phyloP scores from a whole-genome alignment of 768 basidiomycete species.

The Rhodotorula taiwanensis region DNA sequence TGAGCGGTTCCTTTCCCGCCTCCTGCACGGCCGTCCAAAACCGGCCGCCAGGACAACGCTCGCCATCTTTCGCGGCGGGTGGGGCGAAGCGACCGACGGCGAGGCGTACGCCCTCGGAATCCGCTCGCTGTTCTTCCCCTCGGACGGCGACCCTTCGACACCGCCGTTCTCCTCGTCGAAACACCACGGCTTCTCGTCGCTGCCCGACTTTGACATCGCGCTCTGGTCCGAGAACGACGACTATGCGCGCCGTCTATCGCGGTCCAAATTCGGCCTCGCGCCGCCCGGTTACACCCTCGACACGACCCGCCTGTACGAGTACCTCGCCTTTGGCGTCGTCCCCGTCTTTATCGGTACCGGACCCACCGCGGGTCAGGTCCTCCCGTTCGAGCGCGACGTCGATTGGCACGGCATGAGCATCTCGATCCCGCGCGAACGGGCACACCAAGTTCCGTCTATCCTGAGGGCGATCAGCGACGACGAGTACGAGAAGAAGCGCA shows the following conservation, averaged over 20 bases:
- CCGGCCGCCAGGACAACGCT: not conserved
- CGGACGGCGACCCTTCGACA: constrained; percentile 3
- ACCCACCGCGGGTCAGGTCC: constrained; percentile 13
- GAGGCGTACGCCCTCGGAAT: constrained; percentile 23
- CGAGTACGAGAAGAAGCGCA: constrained; percentile 19
- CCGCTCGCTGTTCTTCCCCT: constrained; percentile 25
- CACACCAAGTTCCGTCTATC: constrained; percentile 12
- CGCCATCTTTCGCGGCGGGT: constrained; percentile 28
- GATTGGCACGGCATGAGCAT: constrained; percentile 15
- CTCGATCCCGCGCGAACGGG: constrained; percentile 14
- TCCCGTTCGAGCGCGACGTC: constrained; percentile 22
- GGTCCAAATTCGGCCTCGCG: constrained; percentile 18
- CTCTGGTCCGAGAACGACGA: constrained; percentile 10
- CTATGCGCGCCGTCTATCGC: constrained; percentile 20
- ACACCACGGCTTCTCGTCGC: constrained; percentile 21
- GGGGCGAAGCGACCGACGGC: constrained; percentile 10
- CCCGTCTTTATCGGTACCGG: constrained; percentile 29
- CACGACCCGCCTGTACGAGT: constrained; percentile 29
- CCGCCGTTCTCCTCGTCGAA: not conserved
- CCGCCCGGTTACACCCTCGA: constrained; percentile 31
- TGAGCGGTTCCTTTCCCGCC: too few species aligned
- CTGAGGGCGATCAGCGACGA: constrained; percentile 5
- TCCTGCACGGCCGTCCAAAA: not conserved
- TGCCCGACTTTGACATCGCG: constrained; percentile 29
- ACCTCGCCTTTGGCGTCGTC: constrained; percentile 32